Conservation (phyloP, 257 asterid species). For the Mentha longifolia region DNA sequence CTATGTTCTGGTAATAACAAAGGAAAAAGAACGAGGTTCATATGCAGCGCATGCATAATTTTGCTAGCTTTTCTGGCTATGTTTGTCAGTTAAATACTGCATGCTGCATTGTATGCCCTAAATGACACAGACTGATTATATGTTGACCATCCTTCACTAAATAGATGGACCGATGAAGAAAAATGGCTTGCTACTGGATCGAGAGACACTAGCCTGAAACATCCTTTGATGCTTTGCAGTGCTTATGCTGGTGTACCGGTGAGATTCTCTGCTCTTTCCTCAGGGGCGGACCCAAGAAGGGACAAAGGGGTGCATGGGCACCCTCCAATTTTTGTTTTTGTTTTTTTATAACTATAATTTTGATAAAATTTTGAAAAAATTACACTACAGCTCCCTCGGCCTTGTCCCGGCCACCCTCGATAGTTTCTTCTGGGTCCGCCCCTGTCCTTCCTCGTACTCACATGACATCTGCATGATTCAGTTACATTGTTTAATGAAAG, state of each 20-base stretch:
- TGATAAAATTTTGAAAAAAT: too few relatives aligned
- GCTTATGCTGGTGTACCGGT: conserved; percentile 77
- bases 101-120: conserved; percentile 34
- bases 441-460: conserved; percentile 22
- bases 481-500: conserved; percentile 5
- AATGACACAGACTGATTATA: conserved; percentile 17
- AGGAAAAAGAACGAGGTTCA: neutral
- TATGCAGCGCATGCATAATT: neutral
- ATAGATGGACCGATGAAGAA: conserved; percentile 79
- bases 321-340: too few relatives aligned
- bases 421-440: too few relatives aligned
- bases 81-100: conserved; percentile 2
- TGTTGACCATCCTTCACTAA: conserved; percentile 31
- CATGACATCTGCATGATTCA: conserved; percentile 14
- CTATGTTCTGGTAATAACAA: too few relatives aligned
- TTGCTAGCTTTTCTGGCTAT: conserved; percentile 17
- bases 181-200: conserved; percentile 83
- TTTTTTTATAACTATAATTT: too few relatives aligned
- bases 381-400: too few relatives aligned
- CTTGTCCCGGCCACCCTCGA: too few relatives aligned
- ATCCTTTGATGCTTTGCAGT: conserved; percentile 64
- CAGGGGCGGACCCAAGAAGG: too few relatives aligned
- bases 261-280: conserved; percentile 38
- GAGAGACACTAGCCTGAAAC: conserved; percentile 48
- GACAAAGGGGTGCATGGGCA: too few relatives aligned